These are phyloP conservation scores for Trifolium repens DNA, from an alignment of 306 rosid genomes.

Conservation along the genomic window DNA sequence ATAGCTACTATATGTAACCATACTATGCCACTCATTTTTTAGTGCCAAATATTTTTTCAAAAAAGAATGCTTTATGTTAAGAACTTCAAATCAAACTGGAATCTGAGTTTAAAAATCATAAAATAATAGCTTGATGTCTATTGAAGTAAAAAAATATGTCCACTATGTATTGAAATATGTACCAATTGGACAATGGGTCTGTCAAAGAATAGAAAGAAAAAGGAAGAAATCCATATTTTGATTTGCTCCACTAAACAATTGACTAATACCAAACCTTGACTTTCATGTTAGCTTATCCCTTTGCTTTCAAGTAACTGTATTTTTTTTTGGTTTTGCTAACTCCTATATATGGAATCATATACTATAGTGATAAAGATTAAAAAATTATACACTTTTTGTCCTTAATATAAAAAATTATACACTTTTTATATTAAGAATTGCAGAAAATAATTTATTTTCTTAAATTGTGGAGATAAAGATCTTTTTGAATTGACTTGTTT, in stretches of 20 bases:
- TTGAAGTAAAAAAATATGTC: neutral
- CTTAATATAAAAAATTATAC: no score
- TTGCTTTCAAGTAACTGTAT: conserved; percentile 31
- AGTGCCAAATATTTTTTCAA: neutral
- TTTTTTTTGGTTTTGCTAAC: conserved; percentile 4
- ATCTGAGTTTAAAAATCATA: neutral
- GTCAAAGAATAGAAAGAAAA: neutral
- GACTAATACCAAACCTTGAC: conserved; percentile 39
- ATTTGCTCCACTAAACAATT: neutral
- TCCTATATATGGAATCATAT: neutral
- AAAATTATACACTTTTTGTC: no score
- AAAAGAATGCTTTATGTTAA: no score
- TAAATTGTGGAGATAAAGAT: no score
- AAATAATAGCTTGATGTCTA: neutral
- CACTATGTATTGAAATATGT: neutral
- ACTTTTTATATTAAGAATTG: no score
- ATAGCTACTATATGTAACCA: no score
- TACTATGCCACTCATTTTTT: neutral
- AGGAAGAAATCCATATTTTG: neutral
- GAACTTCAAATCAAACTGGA: neutral
- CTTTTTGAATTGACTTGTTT: no score
- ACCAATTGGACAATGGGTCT: neutral
- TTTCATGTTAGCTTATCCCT: conserved; percentile 26
- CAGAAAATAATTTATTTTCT: no score
- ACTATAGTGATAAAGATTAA: no score